phyloP scores from a whole-genome alignment of 345 rosid species.

The Brassica cretica region DNA sequence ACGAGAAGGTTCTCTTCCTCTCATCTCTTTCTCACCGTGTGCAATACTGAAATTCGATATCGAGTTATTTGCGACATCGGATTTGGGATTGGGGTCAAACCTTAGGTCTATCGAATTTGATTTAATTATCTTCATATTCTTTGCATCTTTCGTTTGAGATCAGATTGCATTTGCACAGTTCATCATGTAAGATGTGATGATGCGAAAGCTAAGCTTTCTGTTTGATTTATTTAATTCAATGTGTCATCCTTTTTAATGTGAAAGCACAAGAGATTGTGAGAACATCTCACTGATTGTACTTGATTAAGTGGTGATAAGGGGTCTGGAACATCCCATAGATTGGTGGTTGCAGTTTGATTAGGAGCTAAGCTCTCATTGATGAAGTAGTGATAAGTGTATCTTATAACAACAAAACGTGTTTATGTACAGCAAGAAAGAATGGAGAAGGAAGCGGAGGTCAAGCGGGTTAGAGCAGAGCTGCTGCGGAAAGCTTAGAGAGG shows the following conservation, averaged over 20 bases:
- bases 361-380: not conserved
- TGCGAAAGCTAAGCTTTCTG: not conserved
- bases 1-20: slow-evolving; percentile 51
- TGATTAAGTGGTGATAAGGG: not conserved
- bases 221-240: not conserved
- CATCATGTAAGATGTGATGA: not conserved
- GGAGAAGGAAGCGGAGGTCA: slow-evolving; percentile 63
- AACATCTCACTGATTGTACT: not conserved
- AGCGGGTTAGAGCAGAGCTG: slow-evolving; percentile 57
- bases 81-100: slow-evolving; percentile 25
- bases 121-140: not conserved
- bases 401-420: not conserved
- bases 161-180: not conserved
- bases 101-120: slow-evolving; percentile 27
- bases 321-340: not conserved
- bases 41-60: not conserved
- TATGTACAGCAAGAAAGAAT: slow-evolving; percentile 52
- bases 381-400: not conserved
- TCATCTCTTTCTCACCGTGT: not conserved
- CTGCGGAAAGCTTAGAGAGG: slow-evolving; percentile 46
- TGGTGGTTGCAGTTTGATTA: not conserved
- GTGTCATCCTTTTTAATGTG: not conserved
- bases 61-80: not conserved
- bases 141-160: no score
- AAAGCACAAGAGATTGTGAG: not conserved